Conservation (phyloP, 441 rosid genomes). For the Aleurites moluccanus region DNA sequence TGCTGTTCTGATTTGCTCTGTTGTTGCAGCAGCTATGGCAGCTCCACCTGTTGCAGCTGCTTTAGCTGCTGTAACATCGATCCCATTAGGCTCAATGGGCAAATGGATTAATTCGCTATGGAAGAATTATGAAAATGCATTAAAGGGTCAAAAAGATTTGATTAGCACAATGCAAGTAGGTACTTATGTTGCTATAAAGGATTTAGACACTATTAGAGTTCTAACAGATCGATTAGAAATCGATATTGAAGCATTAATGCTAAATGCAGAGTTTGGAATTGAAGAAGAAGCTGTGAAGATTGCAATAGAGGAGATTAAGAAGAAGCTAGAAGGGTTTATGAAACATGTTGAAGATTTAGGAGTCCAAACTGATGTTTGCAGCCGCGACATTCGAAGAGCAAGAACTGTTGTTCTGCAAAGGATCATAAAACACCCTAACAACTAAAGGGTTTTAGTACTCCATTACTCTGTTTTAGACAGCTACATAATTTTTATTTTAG, state of each 20-base stretch:
- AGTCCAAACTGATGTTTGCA: constrained; percentile 62
- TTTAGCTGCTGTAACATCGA: constrained; percentile 66
- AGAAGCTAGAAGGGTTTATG: constrained; percentile 73
- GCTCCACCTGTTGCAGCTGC: constrained; percentile 92
- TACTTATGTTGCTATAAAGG: constrained; percentile 62
- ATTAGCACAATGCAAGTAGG: constrained; percentile 69
- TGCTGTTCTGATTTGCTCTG: constrained; percentile 76
- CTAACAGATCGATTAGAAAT: constrained; percentile 57
- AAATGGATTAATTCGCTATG: constrained; percentile 86
- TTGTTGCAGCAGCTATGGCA: constrained; percentile 84
- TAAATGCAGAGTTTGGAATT: constrained; percentile 50
- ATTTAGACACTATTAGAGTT: constrained; percentile 58
- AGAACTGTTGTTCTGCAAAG: constrained; percentile 84
- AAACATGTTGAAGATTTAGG: constrained; percentile 71
- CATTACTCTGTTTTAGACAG: constrained; percentile 12
- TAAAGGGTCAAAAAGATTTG: constrained; percentile 71
- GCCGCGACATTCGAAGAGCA: constrained; percentile 71
- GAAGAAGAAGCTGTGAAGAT: constrained; percentile 58
- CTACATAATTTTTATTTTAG: neutral
- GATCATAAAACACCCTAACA: constrained; percentile 60
- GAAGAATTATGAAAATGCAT: constrained; percentile 70
- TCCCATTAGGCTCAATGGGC: constrained; percentile 83
- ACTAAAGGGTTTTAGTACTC: constrained; percentile 17
- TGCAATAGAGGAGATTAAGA: constrained; percentile 62
- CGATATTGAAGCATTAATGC: constrained; percentile 47